A percentile compares a stretch with the other conserved stretches of the same genome.
phyloP scores from a whole-genome alignment of 164 flowering plant species.

The Magnolia officinalis region DNA sequence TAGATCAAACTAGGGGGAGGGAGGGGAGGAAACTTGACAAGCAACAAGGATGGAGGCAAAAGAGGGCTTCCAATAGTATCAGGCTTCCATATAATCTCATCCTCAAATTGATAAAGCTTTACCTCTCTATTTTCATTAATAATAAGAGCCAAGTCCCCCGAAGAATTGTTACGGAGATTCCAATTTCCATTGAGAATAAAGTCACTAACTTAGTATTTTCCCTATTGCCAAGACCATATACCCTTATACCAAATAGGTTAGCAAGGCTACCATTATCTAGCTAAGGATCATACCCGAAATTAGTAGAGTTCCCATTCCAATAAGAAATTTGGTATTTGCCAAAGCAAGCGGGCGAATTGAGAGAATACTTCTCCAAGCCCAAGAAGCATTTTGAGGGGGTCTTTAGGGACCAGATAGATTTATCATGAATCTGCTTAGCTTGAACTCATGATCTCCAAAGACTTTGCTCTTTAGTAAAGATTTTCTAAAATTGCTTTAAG shows the following conservation, averaged over 20 bases:
- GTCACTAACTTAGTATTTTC: background rate
- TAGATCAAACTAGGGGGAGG: too few species aligned
- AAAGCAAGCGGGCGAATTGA: background rate
- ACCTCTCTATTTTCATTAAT: background rate
- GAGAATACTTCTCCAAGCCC: background rate
- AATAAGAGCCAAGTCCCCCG: background rate
- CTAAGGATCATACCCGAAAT: background rate
- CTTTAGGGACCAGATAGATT: background rate
- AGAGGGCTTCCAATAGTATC: too few species aligned
- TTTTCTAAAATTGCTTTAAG: too few species aligned
- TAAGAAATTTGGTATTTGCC: background rate
- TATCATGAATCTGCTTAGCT: background rate
- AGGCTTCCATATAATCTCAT: background rate
- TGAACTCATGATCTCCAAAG: background rate
- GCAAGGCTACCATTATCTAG: background rate
- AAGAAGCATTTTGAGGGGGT: background rate
- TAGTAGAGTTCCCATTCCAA: background rate
- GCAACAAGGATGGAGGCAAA: too few species aligned
- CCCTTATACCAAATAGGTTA: background rate
- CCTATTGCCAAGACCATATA: background rate
- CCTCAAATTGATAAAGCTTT: background rate
- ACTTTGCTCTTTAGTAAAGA: too few species aligned
- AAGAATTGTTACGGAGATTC: background rate
- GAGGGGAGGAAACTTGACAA: too few species aligned
- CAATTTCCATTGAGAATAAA: background rate